Evolutionary conservation across 23 red algal genomes (phyloP), one percentile per base, ranked within the genome.

Genomic region (Chondrus crispus): DNA sequence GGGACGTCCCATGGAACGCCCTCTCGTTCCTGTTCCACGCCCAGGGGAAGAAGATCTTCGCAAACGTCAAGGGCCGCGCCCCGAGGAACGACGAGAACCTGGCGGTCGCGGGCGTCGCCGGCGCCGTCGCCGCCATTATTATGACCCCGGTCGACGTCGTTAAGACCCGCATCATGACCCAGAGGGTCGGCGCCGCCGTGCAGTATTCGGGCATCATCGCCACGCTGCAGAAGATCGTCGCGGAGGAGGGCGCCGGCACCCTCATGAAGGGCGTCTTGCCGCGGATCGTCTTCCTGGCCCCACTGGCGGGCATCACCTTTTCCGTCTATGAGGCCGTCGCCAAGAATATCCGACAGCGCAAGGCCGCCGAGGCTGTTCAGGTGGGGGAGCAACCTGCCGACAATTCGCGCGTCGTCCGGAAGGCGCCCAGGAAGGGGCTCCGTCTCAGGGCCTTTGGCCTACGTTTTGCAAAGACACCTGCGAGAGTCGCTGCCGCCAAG

Each of bases 1-100:
- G 97, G 30, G 97, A 99, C 70, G 94, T 99, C 18, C 97, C 97
- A 5, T 99, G 97, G 97, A 99, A 99, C 83, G 97, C 97, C n/a
- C 88, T 99, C 24, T 91, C 91, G 18, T 99, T 99, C 80, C 71
- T 99, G 85, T 99, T 99, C 64, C 94, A 96, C 62, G 90, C 78
- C 2, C 94, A 96, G 85, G 82, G 80, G 9, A 94, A 95, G 94
- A 79, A 78, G 51, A 70, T 96, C 19, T 99, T 99, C 68, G 75
- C 58, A 81, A 30, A 53, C 10, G 5, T 91, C 24, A 90, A 79
- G 85, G 81, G 84, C 33, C 87, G 94, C 42, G 52, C 63, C 30
- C 94, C 97, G 13, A 90, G 75, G 4, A 85, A 95, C 44, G 91
- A 88, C 47, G 94, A 99, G 73, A 99, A 99, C 48, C 91, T 99